Conservation (phyloP, 2,329 filamentous ascomycete genomes). For the Chrysoporthe deuterocubensis region DNA sequence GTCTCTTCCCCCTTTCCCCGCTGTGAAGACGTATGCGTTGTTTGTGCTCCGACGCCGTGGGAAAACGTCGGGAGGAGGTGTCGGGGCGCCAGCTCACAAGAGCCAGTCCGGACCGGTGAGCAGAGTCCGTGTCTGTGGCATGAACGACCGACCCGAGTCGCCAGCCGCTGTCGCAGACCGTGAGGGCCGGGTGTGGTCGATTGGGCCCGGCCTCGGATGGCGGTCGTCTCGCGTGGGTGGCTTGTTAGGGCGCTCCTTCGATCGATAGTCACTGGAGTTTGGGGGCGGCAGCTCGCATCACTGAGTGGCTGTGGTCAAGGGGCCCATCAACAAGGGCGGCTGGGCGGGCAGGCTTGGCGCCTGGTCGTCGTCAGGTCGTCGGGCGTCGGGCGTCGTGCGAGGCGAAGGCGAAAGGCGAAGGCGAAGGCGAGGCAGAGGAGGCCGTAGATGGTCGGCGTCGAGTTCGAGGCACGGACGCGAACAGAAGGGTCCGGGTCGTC, state of each 20-base stretch:
- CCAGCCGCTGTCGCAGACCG: slow-evolving; percentile 26
- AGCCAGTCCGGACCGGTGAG: slow-evolving; percentile 25
- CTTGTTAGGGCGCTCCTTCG: slow-evolving; percentile 20
- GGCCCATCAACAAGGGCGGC: slow-evolving; percentile 22
- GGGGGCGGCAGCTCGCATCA: slow-evolving; percentile 28
- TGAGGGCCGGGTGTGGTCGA: slow-evolving; percentile 19
- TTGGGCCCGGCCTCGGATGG: slow-evolving; percentile 15
- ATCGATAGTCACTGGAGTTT: slow-evolving; percentile 18
- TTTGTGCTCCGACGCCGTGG: slow-evolving; percentile 5
- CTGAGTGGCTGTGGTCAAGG: slow-evolving; percentile 21
- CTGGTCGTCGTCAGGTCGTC: slow-evolving; percentile 15
- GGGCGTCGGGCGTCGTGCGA: neutral
- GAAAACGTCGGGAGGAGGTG: slow-evolving; percentile 14
- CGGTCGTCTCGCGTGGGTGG: slow-evolving; percentile 20
- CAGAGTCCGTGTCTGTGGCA: slow-evolving; percentile 26
- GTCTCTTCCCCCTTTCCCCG: slow-evolving; percentile 22
- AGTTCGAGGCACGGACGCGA: slow-evolving; percentile 4
- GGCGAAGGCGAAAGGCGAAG: neutral
- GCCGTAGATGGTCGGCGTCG: neutral
- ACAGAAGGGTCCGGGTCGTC: slow-evolving; percentile 10
- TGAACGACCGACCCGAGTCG: slow-evolving; percentile 18
- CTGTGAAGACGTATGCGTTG: slow-evolving; percentile 9
- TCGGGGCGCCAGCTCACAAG: slow-evolving; percentile 28
- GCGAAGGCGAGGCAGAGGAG: neutral
- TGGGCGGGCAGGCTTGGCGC: slow-evolving; percentile 26